Base-by-base conservation (phyloP, 2,329 filamentous ascomycete genomes). In the Penicillium freii region DNA sequence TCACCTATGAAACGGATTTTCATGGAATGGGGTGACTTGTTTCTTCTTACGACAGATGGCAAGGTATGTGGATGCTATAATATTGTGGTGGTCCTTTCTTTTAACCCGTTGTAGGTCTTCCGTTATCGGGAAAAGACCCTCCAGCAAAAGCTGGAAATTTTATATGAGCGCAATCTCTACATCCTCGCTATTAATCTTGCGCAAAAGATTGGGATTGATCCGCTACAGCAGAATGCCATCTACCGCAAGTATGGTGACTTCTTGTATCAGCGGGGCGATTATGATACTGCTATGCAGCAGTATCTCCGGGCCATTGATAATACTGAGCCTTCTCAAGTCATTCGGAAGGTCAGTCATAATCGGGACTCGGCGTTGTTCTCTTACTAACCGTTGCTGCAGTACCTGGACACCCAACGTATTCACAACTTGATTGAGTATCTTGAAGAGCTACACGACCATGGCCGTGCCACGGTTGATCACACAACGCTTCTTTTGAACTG, bases 221-320 rank as follows among this genome's bases (percentile, higher is more conserved):
- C 79, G 3, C 80, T 87, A 46, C 91, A 97, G 73, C 91, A 96
- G 67, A 97, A 95, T 67, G 81, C 90, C 57, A 99, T 99, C 57
- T 95, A 93, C 70, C 87, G 93, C 57, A 92, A 88, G 71, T 97
- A 96, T 73, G 94, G 93, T 13, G 94, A 99, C 71, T 90, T 93
- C 68, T 77, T 97, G 4, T 97, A 99, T 69, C 91, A 95, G 63
- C 96, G 96, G 69, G 91, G 90, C 5, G 92, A 97, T 70, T 99
- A 93, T 69, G 94, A 99, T 70, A 94, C 90, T 7, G 92, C 95
- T n/a, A 99, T 99, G 95, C 89, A 95, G 67, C 94, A 97, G 73
- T 99, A 99, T 71, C 86, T 99, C 61, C 89, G 91, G 66, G 93
- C 95, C 0, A 97, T 99, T 58, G 92, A 97, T 70, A 94, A 91